A percentile compares a stretch with the other conserved stretches of the same genome.
These are phyloP conservation scores for Solanum lycopersicoides DNA, from an alignment of 257 asterid species.

Conservation along the genomic window DNA sequence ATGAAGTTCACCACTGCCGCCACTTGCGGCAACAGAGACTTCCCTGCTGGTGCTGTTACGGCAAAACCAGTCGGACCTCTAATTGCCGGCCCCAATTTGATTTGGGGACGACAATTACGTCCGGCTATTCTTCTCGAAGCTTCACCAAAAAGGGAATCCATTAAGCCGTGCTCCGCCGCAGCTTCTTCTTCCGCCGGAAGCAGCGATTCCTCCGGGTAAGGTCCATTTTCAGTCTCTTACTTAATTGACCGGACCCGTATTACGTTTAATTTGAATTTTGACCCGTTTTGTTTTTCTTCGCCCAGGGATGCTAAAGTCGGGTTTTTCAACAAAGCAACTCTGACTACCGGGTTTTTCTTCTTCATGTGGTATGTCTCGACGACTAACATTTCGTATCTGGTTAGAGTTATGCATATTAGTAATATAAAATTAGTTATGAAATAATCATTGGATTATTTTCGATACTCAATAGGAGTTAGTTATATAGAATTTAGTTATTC, in stretches of 20 bases:
- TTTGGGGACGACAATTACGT: constrained; percentile 70
- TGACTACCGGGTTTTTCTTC: constrained; percentile 92
- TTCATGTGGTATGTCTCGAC: constrained; percentile 74
- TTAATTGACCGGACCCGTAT: constrained; percentile 1
- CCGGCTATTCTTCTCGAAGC: constrained; percentile 59
- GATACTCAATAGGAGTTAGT: too few species aligned
- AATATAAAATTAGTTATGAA: background rate
- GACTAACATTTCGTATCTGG: background rate
- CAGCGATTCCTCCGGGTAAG: constrained; percentile 89
- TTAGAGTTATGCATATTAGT: background rate
- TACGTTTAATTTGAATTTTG: background rate
- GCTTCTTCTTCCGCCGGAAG: constrained; percentile 70
- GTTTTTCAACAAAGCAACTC: constrained; percentile 59
- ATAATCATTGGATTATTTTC: too few species aligned
- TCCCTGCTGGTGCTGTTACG: background rate
- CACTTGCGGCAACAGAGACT: background rate
- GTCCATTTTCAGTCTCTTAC: constrained; percentile 28
- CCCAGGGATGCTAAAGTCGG: constrained; percentile 67
- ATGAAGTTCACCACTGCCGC: constrained; percentile 28
- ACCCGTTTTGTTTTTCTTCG: background rate
- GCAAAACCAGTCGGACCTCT: constrained; percentile 19
- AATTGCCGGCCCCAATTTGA: constrained; percentile 46
- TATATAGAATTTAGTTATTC: too few species aligned
- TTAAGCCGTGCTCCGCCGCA: constrained; percentile 56
- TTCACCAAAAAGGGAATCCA: constrained; percentile 40